Conservation (phyloP, 2,329 filamentous ascomycete species). For the Cordyceps pruinosa region DNA sequence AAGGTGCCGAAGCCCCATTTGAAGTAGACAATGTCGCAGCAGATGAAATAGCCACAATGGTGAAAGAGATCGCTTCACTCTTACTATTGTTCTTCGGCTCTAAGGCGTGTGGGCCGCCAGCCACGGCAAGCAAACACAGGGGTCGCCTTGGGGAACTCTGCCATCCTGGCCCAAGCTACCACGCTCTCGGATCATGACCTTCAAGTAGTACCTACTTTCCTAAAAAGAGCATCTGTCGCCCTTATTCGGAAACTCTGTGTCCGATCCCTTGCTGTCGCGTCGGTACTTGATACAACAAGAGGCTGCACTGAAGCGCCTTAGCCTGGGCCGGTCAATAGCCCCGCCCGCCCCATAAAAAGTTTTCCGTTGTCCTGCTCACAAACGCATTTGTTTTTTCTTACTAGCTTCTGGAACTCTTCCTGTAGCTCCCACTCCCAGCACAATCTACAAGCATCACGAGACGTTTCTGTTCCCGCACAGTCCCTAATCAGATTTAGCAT, state of each 20-base stretch:
- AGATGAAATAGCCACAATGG: not conserved
- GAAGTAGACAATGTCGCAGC: not conserved
- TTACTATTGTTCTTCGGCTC: conserved; percentile 14
- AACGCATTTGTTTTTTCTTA: not conserved
- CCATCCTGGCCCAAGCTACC: not conserved
- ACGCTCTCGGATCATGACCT: not conserved
- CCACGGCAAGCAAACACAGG: not conserved
- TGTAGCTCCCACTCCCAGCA: not conserved
- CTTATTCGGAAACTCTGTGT: too few species aligned
- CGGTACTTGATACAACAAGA: too few species aligned
- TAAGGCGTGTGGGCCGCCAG: not conserved
- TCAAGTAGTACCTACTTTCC: too few species aligned
- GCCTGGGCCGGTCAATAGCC: not conserved
- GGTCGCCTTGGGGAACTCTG: not conserved
- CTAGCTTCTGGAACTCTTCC: not conserved
- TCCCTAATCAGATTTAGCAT: too few species aligned
- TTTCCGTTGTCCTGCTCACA: not conserved
- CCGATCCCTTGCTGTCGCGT: too few species aligned
- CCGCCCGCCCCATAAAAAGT: not conserved
- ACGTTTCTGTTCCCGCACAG: not conserved
- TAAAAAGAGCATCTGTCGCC: too few species aligned
- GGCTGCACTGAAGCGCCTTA: too few species aligned
- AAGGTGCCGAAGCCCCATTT: not conserved
- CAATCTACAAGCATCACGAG: not conserved
- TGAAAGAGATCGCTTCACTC: conserved; percentile 8